Conservation (phyloP, 2,329 filamentous ascomycete genomes). For the Aspergillus sp. region DNA sequence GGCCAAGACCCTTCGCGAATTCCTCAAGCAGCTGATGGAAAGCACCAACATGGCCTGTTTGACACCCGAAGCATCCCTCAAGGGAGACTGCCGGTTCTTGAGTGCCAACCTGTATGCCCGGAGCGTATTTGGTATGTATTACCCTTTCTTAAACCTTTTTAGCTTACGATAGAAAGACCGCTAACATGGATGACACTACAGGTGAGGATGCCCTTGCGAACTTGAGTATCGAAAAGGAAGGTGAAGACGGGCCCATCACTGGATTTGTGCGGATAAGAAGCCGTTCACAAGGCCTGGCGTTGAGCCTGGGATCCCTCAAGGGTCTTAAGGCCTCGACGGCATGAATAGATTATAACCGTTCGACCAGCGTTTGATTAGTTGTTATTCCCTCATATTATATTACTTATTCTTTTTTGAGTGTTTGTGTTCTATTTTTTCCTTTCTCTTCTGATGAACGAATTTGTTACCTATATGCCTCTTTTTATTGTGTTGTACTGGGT, state of each 20-base stretch:
- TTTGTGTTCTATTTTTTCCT: constrained; percentile 10
- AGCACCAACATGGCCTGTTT: constrained; percentile 98
- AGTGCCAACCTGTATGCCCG: constrained; percentile 95
- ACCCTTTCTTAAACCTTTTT: neutral
- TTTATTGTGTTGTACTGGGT: constrained; percentile 19
- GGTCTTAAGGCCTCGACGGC: constrained; percentile 70
- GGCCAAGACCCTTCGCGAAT: constrained; percentile 83
- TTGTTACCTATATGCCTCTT: constrained; percentile 20
- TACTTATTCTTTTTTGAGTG: constrained; percentile 17
- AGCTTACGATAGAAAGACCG: neutral
- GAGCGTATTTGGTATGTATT: constrained; percentile 87
- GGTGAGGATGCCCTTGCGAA: constrained; percentile 98
- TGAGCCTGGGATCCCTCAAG: constrained; percentile 91
- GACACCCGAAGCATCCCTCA: constrained; percentile 91
- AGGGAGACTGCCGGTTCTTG: constrained; percentile 96
- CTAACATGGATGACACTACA: constrained; percentile 39
- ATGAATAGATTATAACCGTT: constrained; percentile 26
- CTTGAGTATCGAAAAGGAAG: constrained; percentile 95
- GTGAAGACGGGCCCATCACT: constrained; percentile 88
- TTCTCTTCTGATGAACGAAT: constrained; percentile 24
- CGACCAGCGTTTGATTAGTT: constrained; percentile 24
- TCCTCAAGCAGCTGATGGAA: constrained; percentile 91
- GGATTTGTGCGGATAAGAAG: constrained; percentile 98
- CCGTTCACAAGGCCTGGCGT: constrained; percentile 87
- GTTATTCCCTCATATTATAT: constrained; percentile 18